A percentile compares a stretch with the other conserved stretches of the same genome.
These are phyloP conservation scores for Aegilops umbellulata DNA, from an alignment of 176 grass and related monocot species.

Conservation along the genomic window DNA sequence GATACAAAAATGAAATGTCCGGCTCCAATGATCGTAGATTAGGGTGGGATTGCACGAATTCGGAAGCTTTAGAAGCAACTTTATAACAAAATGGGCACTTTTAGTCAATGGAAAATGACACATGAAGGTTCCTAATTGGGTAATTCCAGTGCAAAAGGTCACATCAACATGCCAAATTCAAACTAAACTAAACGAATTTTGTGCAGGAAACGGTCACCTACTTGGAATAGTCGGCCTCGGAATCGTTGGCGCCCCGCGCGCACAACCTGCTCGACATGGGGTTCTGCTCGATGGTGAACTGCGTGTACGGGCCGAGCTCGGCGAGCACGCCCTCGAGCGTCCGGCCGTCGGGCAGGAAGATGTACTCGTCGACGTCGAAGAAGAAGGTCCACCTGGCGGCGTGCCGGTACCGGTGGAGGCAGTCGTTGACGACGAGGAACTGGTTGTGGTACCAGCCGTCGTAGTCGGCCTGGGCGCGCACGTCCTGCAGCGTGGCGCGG, in stretches of 20 bases:
- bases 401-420: conserved; percentile 72
- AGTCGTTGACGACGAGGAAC: conserved; percentile 93
- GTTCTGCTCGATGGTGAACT: conserved; percentile 97
- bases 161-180: not conserved
- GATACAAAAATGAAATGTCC: not conserved
- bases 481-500: conserved; percentile 87
- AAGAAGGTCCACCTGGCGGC: conserved; percentile 90
- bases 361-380: conserved; percentile 97
- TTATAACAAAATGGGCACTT: not conserved
- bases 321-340: conserved; percentile 51
- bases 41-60: not conserved
- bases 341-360: conserved; percentile 62
- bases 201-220: conserved; percentile 27
- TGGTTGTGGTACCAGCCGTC: conserved; percentile 94
- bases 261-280: conserved; percentile 89
- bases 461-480: conserved; percentile 69
- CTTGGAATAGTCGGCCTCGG: conserved; percentile 41
- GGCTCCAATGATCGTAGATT: not conserved
- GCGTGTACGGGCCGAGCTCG: conserved; percentile 65
- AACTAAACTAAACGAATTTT: not conserved
- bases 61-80: not conserved
- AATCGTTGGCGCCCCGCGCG: conserved; percentile 36
- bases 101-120: not conserved
- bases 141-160: not conserved
- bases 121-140: not conserved